phyloP scores from a whole-genome alignment of 208 protist species.

The Acanthamoeba lugdunensis region DNA sequence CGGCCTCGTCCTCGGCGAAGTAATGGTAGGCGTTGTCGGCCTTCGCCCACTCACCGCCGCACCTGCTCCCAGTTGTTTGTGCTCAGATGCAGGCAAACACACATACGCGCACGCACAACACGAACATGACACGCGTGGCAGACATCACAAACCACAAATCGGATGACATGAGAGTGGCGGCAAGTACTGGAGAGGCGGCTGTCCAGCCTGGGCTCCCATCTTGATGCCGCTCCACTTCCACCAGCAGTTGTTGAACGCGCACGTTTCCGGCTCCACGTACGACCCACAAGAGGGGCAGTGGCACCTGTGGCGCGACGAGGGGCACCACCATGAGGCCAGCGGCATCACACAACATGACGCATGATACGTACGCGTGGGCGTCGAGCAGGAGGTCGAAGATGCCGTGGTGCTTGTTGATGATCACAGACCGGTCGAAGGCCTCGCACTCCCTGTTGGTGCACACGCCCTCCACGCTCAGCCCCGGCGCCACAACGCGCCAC shows the following conservation, averaged over 20 bases:
- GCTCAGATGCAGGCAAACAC: too few relatives aligned
- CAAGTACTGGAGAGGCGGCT: not conserved
- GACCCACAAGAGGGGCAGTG: not conserved
- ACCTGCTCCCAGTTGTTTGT: not conserved
- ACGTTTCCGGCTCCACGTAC: not conserved
- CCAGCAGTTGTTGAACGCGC: conserved; percentile 45
- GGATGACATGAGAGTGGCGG: not conserved
- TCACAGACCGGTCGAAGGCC: not conserved
- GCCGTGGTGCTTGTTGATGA: not conserved
- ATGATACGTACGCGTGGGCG: not conserved
- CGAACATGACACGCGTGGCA: not conserved
- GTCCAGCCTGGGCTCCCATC: not conserved
- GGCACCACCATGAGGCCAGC: not conserved
- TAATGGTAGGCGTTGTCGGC: not conserved
- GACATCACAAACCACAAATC: not conserved
- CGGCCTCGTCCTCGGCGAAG: not conserved
- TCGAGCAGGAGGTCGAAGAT: conserved; percentile 4
- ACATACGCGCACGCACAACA: too few relatives aligned
- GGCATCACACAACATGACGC: not conserved
- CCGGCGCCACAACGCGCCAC: not conserved
- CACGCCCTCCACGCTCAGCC: not conserved
- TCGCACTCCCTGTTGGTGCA: not conserved
- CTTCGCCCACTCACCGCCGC: not conserved
- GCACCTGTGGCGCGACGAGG: not conserved
- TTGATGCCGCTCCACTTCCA: conserved; percentile 30